phyloP scores from a whole-genome alignment of 257 asterid species.

The Penstemon barbatus region DNA sequence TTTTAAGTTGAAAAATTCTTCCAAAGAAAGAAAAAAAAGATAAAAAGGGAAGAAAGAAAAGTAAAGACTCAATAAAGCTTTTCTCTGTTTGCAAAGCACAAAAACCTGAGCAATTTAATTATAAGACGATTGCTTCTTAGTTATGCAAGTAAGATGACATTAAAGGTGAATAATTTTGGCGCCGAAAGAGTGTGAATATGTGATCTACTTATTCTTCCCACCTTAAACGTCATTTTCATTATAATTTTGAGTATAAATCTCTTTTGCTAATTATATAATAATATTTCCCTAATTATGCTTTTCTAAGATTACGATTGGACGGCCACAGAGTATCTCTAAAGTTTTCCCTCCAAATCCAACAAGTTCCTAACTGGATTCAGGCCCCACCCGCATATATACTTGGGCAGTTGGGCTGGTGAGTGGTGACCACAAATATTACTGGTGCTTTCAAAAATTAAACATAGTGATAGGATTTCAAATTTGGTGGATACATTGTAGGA shows the following conservation, averaged over 20 bases:
- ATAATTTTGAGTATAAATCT: conserved; percentile 3
- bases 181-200: conserved; percentile 44
- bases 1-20: not conserved
- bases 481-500: conserved; percentile 1
- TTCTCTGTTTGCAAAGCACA: not conserved
- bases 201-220: conserved; percentile 15
- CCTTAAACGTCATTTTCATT: conserved; percentile 37
- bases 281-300: conserved; percentile 13
- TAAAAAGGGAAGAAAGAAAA: not conserved
- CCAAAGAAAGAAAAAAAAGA: not conserved
- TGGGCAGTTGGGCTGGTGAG: not conserved
- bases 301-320: conserved; percentile 25
- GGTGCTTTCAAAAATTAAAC: conserved; percentile 4
- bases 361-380: not conserved
- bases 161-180: conserved; percentile 26
- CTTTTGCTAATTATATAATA: not conserved
- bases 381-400: not conserved
- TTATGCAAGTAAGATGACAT: conserved; percentile 8
- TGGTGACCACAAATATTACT: not conserved
- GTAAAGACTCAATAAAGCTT: not conserved
- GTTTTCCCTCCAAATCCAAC: conserved; percentile 16
- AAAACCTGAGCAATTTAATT: not conserved
- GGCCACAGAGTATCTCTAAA: conserved; percentile 21
- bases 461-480: not conserved
- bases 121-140: conserved; percentile 32